Evolutionary conservation across 1,284 basidiomycete genomes (phyloP).

Genomic region (Trichosporon coremiiforme): DNA sequence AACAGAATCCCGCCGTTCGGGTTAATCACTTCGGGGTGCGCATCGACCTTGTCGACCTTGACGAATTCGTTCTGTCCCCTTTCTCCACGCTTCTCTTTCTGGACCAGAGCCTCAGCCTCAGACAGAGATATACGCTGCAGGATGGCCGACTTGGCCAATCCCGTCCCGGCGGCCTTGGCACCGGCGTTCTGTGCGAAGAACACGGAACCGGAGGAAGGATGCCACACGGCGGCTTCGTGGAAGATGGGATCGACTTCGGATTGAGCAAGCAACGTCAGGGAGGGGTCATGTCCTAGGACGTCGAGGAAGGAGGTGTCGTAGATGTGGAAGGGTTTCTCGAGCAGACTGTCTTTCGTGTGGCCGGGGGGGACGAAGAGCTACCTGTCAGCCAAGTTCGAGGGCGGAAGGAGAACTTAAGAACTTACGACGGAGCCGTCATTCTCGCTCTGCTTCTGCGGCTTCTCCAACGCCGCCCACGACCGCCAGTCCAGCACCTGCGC

Average conservation of each 20-base stretch:
- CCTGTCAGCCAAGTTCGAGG: too few species aligned
- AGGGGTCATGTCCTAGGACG: slow-evolving; percentile 65
- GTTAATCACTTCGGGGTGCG: slow-evolving; percentile 66
- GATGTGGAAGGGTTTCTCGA: slow-evolving; percentile 63
- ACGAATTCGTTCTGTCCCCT: slow-evolving; percentile 59
- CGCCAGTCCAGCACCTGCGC: background rate
- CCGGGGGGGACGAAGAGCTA: slow-evolving; percentile 51
- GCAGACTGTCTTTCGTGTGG: slow-evolving; percentile 34
- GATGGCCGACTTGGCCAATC: slow-evolving; percentile 58
- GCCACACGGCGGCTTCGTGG: slow-evolving; percentile 72
- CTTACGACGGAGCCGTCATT: background rate
- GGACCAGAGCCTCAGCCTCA: slow-evolving; percentile 48
- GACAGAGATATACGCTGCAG: slow-evolving; percentile 58
- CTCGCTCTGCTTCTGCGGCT: background rate
- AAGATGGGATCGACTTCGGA: slow-evolving; percentile 65
- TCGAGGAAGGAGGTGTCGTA: slow-evolving; percentile 65
- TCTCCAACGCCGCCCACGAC: background rate
- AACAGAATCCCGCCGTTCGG: slow-evolving; percentile 70
- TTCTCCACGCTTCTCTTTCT: background rate
- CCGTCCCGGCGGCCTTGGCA: slow-evolving; percentile 55
- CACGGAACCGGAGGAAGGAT: slow-evolving; percentile 64
- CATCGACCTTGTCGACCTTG: slow-evolving; percentile 57
- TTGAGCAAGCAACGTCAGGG: slow-evolving; percentile 62
- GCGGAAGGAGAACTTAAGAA: too few species aligned
- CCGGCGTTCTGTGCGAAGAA: slow-evolving; percentile 62